Base-by-base conservation (phyloP, 768 basidiomycete species). In the Amanita molliuscula region DNA sequence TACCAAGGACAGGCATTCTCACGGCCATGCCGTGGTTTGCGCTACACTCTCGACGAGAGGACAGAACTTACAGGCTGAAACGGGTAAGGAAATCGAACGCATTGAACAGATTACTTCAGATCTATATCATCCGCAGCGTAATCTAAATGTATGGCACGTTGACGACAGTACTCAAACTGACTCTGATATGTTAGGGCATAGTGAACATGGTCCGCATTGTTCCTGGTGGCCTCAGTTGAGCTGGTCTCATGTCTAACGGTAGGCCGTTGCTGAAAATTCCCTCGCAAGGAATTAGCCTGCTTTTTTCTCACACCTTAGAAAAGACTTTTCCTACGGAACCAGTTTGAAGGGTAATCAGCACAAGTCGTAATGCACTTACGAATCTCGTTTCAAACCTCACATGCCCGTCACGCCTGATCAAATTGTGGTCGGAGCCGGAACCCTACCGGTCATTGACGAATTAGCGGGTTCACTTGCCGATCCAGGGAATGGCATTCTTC, bases 251-350 rank as follows among this genome's bases (percentile, higher is more conserved):
- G 9, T 29, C 1, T 7, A 9, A 11, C 15, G 34, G 13, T 33
- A 56, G 58, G 54, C 43, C 1, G 49, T 59, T 1, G 56, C 58
- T 10, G 58, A 59, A 33, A 59, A 59, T 36, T 53, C 50, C 11
- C 44, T 56, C 13, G 52, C 28, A 44, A 53, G 9, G 53, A 57
- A 18, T 44, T 59, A 6, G 28, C 25, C 11, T 48, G 51, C 9
- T 52, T 55, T 34, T 59, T 55, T 42, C 9, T 29, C 23, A 11
- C 18, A 26, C 31, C 42, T 40, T 23, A 18, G n/a, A 47, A 46
- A 59, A 56, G 56, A 59, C 28, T 59, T 58, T 37, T 52, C 56
- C 2, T 59, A 59, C 38, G 56, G 59, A 3, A 54, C 53, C 44
- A 48, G 47, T n/a, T 26, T 51, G 6, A 48, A 44, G 3, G 56